Percentiles rank a stretch among this genome's conserved stretches.
These are phyloP conservation scores for Rhizophora mangle DNA, from an alignment of 345 rosid genomes.

Conservation along the genomic window DNA sequence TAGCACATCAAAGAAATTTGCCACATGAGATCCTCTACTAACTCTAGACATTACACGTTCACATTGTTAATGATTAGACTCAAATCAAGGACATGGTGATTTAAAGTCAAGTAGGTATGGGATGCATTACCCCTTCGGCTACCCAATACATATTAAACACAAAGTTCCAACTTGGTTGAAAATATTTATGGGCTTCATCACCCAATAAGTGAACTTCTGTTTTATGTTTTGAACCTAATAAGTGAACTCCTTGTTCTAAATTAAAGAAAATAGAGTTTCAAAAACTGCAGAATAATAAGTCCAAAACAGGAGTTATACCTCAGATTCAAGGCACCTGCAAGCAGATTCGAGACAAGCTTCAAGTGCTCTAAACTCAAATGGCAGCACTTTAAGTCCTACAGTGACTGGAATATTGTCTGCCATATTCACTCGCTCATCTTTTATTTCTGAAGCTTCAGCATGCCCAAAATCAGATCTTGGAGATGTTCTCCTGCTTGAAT, in stretches of 20 bases:
- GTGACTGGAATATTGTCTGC: background rate
- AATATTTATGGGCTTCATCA: too few species aligned
- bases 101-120: too few species aligned
- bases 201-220: too few species aligned
- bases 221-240: too few species aligned
- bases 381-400: conserved; percentile 41
- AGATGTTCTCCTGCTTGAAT: background rate
- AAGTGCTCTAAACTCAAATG: conserved; percentile 69
- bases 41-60: too few species aligned
- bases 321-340: conserved; percentile 61
- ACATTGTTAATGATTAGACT: too few species aligned
- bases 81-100: too few species aligned
- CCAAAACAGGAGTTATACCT: conserved; percentile 37
- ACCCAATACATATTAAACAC: too few species aligned
- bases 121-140: too few species aligned
- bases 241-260: background rate
- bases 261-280: background rate
- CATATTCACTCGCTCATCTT: background rate
- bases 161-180: too few species aligned
- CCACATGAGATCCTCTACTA: too few species aligned
- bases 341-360: conserved; percentile 83
- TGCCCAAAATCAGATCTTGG: background rate
- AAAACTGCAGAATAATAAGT: background rate
- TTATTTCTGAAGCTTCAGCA: background rate
- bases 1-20: too few species aligned